A percentile compares a stretch with the other conserved stretches of the same genome.
phyloP scores from a whole-genome alignment of 2,329 filamentous ascomycete species.

The Knufia fluminis region DNA sequence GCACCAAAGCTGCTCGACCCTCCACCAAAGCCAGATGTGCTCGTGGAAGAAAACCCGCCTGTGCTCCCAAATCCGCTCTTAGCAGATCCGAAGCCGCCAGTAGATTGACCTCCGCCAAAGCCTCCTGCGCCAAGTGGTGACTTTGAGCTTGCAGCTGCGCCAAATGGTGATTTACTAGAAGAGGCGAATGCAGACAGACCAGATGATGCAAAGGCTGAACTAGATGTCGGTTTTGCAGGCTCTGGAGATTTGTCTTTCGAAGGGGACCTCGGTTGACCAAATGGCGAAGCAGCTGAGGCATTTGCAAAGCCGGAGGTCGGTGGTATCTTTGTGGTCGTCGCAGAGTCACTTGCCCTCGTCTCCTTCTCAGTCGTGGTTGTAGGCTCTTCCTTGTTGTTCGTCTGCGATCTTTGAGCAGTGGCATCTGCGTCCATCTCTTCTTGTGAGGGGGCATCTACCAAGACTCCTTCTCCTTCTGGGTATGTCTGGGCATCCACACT shows the following conservation, averaged over 20 bases:
- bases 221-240: conserved; percentile 38
- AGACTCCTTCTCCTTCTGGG: conserved; percentile 21
- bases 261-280: conserved; percentile 28
- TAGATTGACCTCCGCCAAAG: conserved; percentile 23
- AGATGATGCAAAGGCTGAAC: conserved; percentile 58
- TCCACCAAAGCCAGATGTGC: conserved; percentile 17
- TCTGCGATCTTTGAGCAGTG: neutral
- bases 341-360: neutral
- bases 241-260: conserved; percentile 20
- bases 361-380: neutral
- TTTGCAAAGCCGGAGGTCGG: conserved; percentile 33
- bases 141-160: conserved; percentile 28
- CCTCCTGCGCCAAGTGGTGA: conserved; percentile 33
- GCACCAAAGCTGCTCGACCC: conserved; percentile 18
- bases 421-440: conserved; percentile 12
- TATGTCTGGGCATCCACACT: conserved; percentile 19
- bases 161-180: conserved; percentile 55
- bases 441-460: conserved; percentile 14
- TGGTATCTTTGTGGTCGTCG: conserved; percentile 7
- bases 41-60: conserved; percentile 20
- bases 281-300: conserved; percentile 35
- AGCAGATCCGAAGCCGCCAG: conserved; percentile 16
- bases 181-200: conserved; percentile 58
- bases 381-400: neutral
- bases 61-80: conserved; percentile 23